A percentile compares a stretch with the other conserved stretches of the same genome.
phyloP scores from a whole-genome alignment of 1,139 yeast genomes.

The Yamadazyma sp. region DNA sequence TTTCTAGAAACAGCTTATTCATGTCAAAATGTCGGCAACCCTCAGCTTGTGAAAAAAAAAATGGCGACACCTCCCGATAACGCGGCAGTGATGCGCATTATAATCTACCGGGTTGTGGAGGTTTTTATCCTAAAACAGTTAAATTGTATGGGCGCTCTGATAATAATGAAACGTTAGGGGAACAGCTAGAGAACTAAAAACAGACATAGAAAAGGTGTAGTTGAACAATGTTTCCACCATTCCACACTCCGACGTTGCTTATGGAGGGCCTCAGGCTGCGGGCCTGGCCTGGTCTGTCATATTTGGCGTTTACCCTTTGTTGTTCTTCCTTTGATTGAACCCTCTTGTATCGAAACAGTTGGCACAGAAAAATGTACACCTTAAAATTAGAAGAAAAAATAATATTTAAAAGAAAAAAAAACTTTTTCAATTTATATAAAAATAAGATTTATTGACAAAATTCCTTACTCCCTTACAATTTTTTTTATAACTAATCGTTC shows the following conservation, averaged over 20 bases:
- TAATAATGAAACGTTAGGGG: no score
- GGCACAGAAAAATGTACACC: no score
- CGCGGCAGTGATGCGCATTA: slow-evolving; percentile 5
- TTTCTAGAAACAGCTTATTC: background rate
- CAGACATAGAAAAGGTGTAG: no score
- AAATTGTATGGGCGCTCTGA: slow-evolving; percentile 5
- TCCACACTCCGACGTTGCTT: no score
- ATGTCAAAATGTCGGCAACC: slow-evolving; percentile 1
- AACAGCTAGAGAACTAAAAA: no score
- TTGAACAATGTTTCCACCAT: no score
- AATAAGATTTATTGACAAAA: slow-evolving; percentile 1
- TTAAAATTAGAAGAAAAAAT: background rate
- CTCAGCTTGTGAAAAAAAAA: background rate
- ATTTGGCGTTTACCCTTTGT: no score
- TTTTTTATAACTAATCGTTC: no score
- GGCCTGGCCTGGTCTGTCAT: no score
- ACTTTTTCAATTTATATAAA: background rate
- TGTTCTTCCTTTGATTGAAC: background rate
- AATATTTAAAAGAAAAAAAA: slow-evolving; percentile 1
- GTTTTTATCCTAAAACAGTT: slow-evolving; percentile 9
- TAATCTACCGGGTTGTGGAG: slow-evolving; percentile 3
- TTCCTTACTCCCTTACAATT: background rate
- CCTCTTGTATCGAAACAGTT: background rate
- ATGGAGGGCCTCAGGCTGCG: no score
- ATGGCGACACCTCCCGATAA: slow-evolving; percentile 1